Percentiles rank a stretch among this genome's conserved stretches.
These are phyloP conservation scores for Kazachstania viticola DNA, from an alignment of 805 yeast genomes.

Conservation along the genomic window DNA sequence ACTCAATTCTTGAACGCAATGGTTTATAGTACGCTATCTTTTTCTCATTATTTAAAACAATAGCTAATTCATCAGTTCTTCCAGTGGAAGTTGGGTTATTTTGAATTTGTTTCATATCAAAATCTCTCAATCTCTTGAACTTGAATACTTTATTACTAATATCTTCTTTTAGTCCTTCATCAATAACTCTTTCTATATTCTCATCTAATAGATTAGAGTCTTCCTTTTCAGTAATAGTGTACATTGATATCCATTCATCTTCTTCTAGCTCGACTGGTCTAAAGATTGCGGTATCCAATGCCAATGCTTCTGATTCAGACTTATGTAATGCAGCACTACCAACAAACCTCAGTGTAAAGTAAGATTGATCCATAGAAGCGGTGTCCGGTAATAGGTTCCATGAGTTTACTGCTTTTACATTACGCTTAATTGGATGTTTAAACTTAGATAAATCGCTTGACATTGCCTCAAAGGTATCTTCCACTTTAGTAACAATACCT, in stretches of 20 bases:
- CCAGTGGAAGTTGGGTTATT: slow-evolving; percentile 6
- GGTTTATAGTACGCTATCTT: slow-evolving; percentile 69
- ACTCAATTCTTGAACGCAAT: slow-evolving; percentile 60
- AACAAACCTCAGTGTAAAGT: slow-evolving; percentile 48
- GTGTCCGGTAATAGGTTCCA: slow-evolving; percentile 87
- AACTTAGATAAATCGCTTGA: slow-evolving; percentile 31
- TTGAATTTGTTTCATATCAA: slow-evolving; percentile 52
- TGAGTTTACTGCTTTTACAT: slow-evolving; percentile 59
- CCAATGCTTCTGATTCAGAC: slow-evolving; percentile 25
- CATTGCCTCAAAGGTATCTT: slow-evolving; percentile 61
- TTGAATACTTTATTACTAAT: slow-evolving; percentile 41
- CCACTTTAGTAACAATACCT: slow-evolving; percentile 37
- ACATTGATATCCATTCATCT: slow-evolving; percentile 71
- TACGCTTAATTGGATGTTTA: slow-evolving; percentile 69
- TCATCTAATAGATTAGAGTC: slow-evolving; percentile 31
- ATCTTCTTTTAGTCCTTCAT: slow-evolving; percentile 28
- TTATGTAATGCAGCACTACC: slow-evolving; percentile 37
- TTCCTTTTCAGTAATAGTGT: slow-evolving; percentile 37
- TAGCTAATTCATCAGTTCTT: slow-evolving; percentile 40
- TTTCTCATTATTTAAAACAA: slow-evolving; percentile 44
- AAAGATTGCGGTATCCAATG: slow-evolving; percentile 51
- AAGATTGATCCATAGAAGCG: slow-evolving; percentile 75
- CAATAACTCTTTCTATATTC: slow-evolving; percentile 29
- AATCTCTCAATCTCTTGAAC: slow-evolving; percentile 63
- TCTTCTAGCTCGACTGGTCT: slow-evolving; percentile 58